Conservation (phyloP, 1,139 yeast species). For the Blastobotrys apis region DNA sequence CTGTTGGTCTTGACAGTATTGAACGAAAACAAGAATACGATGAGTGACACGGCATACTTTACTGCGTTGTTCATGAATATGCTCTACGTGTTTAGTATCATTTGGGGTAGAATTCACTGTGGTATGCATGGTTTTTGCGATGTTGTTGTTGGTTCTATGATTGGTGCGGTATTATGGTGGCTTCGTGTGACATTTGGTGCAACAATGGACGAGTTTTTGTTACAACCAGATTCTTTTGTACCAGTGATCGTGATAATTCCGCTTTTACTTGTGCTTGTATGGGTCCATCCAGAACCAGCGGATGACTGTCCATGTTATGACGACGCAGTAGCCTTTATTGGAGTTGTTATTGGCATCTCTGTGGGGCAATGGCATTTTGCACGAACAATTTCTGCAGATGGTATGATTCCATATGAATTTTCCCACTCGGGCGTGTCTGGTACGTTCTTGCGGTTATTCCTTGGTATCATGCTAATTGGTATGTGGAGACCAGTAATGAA, state of each 20-base stretch:
- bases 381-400: slow-evolving; percentile 22
- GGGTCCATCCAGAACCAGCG: slow-evolving; percentile 77
- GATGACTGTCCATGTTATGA: slow-evolving; percentile 97
- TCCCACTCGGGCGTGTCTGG: slow-evolving; percentile 42
- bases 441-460: slow-evolving; percentile 43
- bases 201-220: slow-evolving; percentile 22
- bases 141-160: slow-evolving; percentile 55
- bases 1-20: slow-evolving; percentile 41
- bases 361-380: slow-evolving; percentile 48
- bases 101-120: slow-evolving; percentile 82
- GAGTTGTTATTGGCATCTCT: slow-evolving; percentile 77
- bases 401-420: slow-evolving; percentile 42
- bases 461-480: slow-evolving; percentile 60
- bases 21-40: slow-evolving; percentile 12
- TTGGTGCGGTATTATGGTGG: slow-evolving; percentile 48
- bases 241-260: slow-evolving; percentile 37
- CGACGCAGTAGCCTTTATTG: slow-evolving; percentile 89
- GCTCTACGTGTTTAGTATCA: slow-evolving; percentile 59
- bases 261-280: slow-evolving; percentile 46
- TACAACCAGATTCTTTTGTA: slow-evolving; percentile 24
- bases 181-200: slow-evolving; percentile 24
- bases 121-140: slow-evolving; percentile 97
- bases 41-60: not conserved
- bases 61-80: slow-evolving; percentile 18
- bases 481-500: slow-evolving; percentile 68